These are phyloP conservation scores for Yamadazyma membranifaciens DNA, from an alignment of 1,139 yeast species.

Conservation along the genomic window DNA sequence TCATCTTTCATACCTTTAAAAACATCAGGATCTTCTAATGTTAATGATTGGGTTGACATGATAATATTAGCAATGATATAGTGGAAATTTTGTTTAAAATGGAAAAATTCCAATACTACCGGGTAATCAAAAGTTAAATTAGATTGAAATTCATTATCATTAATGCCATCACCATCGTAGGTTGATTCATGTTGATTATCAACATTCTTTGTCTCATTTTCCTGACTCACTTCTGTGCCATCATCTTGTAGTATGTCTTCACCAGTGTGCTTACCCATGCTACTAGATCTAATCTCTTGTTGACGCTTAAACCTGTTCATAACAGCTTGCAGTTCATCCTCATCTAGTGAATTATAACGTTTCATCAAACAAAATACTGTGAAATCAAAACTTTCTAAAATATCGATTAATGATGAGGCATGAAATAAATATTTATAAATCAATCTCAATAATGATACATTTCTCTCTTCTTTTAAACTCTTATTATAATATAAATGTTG, in stretches of 20 bases:
- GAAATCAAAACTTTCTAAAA: slow-evolving; percentile 61
- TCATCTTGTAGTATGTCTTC: not conserved
- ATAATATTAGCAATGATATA: slow-evolving; percentile 59
- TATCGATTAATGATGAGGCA: slow-evolving; percentile 50
- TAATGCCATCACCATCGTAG: too few species aligned
- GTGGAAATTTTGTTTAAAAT: slow-evolving; percentile 71
- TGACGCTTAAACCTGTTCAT: slow-evolving; percentile 9
- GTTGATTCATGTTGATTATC: not conserved
- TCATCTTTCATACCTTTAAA: slow-evolving; percentile 64
- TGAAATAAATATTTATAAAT: slow-evolving; percentile 53
- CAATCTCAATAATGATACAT: slow-evolving; percentile 50
- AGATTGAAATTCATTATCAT: slow-evolving; percentile 10
- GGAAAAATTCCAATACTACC: slow-evolving; percentile 69
- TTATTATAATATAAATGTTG: slow-evolving; percentile 37
- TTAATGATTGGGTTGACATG: slow-evolving; percentile 67
- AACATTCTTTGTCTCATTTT: not conserved
- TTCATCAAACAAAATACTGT: slow-evolving; percentile 50
- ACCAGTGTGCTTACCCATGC: slow-evolving; percentile 2
- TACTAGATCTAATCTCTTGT: not conserved
- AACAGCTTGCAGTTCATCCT: slow-evolving; percentile 12
- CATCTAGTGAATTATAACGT: slow-evolving; percentile 25
- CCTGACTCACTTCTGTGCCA: not conserved
- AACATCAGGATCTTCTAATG: slow-evolving; percentile 72
- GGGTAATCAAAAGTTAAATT: slow-evolving; percentile 55
- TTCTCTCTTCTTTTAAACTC: slow-evolving; percentile 43